Evolutionary conservation across 192 early-diverging fungal species (phyloP), one percentile per base, ranked within the genome.

Genomic region (Coemansia umbellata): DNA sequence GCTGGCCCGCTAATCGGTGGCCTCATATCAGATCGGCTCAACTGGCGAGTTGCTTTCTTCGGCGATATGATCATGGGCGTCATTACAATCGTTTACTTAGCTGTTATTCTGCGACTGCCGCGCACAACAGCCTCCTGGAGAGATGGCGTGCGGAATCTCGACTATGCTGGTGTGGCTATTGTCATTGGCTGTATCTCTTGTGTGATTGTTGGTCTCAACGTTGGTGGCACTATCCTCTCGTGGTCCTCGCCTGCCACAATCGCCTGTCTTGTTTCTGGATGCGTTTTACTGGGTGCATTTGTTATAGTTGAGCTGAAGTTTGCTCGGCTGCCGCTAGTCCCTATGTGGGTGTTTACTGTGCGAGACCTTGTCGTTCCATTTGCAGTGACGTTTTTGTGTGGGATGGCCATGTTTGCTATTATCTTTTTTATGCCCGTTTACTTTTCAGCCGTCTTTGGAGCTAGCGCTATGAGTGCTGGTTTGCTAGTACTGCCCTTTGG

Each of bases 401-500:
- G 50, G 1, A 74, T 78, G 69, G 41, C 67, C 43, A 73, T 80
- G 63, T 71, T 80, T 14, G 50, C 69, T n/a, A 56, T 64, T 8
- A 58, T 80, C 18, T 89, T 84, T 30, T 87, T 80, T 55, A 60
- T 83, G 53, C 87, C 88, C 15, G 55, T 88, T 8, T 86, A 80
- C 26, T 91, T 83, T 63, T 83, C 85, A 43, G 76, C 92, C 27
- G 88, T 90, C 7, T 78, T 81, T 50, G 86, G 87, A 24, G 78
- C 80, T 32, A 72, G 82, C 30, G 85, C 93, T 1, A 90, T 87
- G 26, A 28, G 66, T 7, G 81, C 90, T 13, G 93, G 92, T n/a
- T 47, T 98, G n/a, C 74, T 87, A 32, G 66, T 85, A 17, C 60
- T 98, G 42, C 91, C 93, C 0, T 66, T 92, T 27, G 83, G 92